Evolutionary conservation across 148 eudicot genomes (phyloP).

Genomic region (Fallopia convolvulus): DNA sequence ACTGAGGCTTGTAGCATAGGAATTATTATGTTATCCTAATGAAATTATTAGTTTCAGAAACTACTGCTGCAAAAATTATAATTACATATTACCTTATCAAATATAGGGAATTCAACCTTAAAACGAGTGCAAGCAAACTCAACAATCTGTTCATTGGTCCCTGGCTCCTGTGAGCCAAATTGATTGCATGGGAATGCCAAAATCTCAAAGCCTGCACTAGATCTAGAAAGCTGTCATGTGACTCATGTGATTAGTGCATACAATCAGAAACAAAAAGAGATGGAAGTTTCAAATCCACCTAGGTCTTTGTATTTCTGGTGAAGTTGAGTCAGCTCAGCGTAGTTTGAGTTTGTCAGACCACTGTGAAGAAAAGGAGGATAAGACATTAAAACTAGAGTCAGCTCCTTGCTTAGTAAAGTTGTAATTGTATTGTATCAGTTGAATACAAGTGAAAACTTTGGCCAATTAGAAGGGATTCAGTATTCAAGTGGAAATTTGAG

Average conservation of each 20-base stretch:
- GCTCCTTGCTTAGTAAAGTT: too few species aligned
- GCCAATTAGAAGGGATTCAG: background rate
- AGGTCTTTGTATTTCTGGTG: constrained; percentile 56
- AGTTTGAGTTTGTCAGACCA: constrained; percentile 59
- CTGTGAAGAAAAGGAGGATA: constrained; percentile 16
- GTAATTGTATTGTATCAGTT: too few species aligned
- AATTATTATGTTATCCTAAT: too few species aligned
- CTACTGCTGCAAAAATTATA: background rate
- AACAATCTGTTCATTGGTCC: constrained; percentile 46
- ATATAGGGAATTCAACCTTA: constrained; percentile 60
- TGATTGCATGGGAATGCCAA: constrained; percentile 75
- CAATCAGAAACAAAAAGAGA: background rate
- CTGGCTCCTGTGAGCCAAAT: constrained; percentile 60
- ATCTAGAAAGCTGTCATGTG: too few species aligned
- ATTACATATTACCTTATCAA: constrained; percentile 36
- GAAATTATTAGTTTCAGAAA: too few species aligned
- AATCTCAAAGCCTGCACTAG: constrained; percentile 43
- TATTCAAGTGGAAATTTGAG: background rate
- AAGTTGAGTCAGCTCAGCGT: constrained; percentile 40
- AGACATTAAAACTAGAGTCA: too few species aligned
- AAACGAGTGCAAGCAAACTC: constrained; percentile 65
- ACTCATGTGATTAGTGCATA: background rate
- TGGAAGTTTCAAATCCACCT: constrained; percentile 24
- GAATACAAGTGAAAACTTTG: background rate
- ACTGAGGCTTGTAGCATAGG: too few species aligned